Percentiles rank a stretch among this genome's conserved stretches.
Conservation (phyloP, 176 grass and related monocot genomes). For the Eragrostis nindensis region DNA sequence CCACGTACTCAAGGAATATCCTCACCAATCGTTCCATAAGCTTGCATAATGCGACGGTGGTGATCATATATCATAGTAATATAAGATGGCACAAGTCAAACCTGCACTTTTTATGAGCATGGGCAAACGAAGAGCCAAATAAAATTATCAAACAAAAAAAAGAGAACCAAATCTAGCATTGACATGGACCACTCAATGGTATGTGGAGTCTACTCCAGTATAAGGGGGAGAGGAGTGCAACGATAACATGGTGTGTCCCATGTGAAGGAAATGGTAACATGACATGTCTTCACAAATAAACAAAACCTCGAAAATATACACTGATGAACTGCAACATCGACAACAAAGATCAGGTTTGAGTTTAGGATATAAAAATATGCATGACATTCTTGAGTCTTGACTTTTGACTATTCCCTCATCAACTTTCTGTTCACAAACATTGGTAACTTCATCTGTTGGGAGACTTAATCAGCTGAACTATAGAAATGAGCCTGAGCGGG, state of each 20-base stretch:
- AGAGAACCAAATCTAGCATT: not conserved
- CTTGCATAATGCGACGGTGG: not conserved
- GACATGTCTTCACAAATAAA: not conserved
- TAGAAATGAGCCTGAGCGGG: not conserved
- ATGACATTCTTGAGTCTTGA: not conserved
- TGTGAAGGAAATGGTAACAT: not conserved
- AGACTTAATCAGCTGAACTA: not conserved
- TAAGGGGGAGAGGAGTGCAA: no score
- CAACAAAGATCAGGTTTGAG: not conserved
- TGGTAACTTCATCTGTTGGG: not conserved
- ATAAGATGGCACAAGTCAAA: slow-evolving; percentile 29
- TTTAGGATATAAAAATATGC: not conserved
- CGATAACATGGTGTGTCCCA: no score
- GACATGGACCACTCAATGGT: slow-evolving; percentile 7
- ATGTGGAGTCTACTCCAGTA: no score
- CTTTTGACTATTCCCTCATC: not conserved
- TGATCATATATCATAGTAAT: not conserved
- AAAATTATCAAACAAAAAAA: no score
- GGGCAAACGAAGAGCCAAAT: not conserved
- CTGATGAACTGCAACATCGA: not conserved
- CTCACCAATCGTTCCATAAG: not conserved
- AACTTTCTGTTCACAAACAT: slow-evolving; percentile 4
- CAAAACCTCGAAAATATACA: not conserved
- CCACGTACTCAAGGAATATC: not conserved
- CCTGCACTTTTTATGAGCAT: slow-evolving; percentile 4